Evolutionary conservation across 805 yeast species (phyloP).

Genomic region (Lachancea sp.): DNA sequence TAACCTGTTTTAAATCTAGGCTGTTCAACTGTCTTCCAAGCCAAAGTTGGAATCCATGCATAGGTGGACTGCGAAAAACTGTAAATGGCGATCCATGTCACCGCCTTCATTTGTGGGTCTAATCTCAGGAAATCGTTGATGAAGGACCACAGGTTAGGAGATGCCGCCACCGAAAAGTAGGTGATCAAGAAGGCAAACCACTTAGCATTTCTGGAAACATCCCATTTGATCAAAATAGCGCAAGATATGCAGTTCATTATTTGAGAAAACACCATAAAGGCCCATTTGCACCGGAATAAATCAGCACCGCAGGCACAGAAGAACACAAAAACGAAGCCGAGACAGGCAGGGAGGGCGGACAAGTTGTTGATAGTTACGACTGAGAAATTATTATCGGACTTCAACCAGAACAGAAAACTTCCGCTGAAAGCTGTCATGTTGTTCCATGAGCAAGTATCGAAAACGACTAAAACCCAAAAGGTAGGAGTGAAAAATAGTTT

Average conservation of each 20-base stretch:
- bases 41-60: slow-evolving; percentile 50
- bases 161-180: slow-evolving; percentile 57
- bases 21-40: slow-evolving; percentile 52
- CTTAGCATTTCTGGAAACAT: slow-evolving; percentile 49
- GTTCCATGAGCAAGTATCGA: slow-evolving; percentile 58
- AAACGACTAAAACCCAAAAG: slow-evolving; percentile 48
- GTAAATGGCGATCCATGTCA: slow-evolving; percentile 51
- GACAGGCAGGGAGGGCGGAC: slow-evolving; percentile 51
- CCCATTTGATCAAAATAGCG: slow-evolving; percentile 51
- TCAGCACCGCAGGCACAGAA: slow-evolving; percentile 45
- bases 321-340: slow-evolving; percentile 48
- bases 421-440: slow-evolving; percentile 52
- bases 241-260: slow-evolving; percentile 50
- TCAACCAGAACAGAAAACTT: slow-evolving; percentile 57
- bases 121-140: slow-evolving; percentile 52
- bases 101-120: slow-evolving; percentile 50
- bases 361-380: slow-evolving; percentile 43
- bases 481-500: slow-evolving; percentile 47
- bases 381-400: slow-evolving; percentile 40
- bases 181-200: slow-evolving; percentile 59
- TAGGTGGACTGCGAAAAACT: slow-evolving; percentile 53
- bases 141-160: slow-evolving; percentile 55
- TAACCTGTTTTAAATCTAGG: slow-evolving; percentile 53
- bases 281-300: slow-evolving; percentile 45
- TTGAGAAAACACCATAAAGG: slow-evolving; percentile 47